Conservation (phyloP, 2,329 filamentous ascomycete genomes). For the Xylaria arbuscula region DNA sequence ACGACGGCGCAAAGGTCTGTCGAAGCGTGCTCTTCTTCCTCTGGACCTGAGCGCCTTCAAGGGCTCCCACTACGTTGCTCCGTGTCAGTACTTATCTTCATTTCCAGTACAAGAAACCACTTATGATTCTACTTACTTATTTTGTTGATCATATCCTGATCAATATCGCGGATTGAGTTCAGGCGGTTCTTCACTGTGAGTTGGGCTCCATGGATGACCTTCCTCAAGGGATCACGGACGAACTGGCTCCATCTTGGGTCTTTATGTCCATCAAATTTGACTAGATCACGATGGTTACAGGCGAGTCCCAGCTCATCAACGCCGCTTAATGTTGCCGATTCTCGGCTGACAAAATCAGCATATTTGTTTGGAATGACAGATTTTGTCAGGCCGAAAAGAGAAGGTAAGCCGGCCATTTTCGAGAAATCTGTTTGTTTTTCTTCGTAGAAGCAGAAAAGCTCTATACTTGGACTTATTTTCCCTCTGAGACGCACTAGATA, state of each 20-base stretch:
- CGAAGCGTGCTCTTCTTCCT: constrained; percentile 51
- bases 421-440: constrained; percentile 54
- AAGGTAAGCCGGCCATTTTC: constrained; percentile 51
- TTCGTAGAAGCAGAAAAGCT: constrained; percentile 56
- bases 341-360: constrained; percentile 54
- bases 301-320: constrained; percentile 52
- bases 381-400: constrained; percentile 46
- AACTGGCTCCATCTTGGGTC: constrained; percentile 52
- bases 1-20: constrained; percentile 50
- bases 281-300: constrained; percentile 54
- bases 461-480: constrained; percentile 53
- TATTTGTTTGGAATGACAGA: constrained; percentile 49
- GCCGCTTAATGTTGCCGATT: constrained; percentile 55
- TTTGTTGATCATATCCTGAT: constrained; percentile 48
- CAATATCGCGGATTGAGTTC: constrained; percentile 53
- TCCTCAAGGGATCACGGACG: constrained; percentile 54
- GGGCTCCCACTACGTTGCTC: constrained; percentile 38
- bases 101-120: too few species aligned
- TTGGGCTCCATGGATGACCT: constrained; percentile 52
- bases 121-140: constrained; percentile 38
- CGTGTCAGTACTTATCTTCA: not conserved
- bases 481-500: constrained; percentile 47
- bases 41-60: constrained; percentile 51
- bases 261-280: constrained; percentile 57
- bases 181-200: constrained; percentile 53